Conservation (phyloP, 2,329 filamentous ascomycete species). For the Alternaria dauci region DNA sequence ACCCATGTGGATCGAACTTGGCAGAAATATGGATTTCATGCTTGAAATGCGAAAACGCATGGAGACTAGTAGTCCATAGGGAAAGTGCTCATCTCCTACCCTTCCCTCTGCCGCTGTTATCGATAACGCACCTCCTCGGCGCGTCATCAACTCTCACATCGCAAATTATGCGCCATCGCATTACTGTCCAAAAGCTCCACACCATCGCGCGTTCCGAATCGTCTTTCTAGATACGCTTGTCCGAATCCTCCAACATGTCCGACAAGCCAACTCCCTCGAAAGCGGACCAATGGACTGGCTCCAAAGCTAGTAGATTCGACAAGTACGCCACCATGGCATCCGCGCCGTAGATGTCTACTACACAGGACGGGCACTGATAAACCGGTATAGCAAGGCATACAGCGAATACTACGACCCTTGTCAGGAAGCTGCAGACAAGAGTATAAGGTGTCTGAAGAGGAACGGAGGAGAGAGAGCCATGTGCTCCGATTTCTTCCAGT, state of each 20-base stretch:
- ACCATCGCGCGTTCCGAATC: neutral
- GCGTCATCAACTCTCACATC: constrained; percentile 1
- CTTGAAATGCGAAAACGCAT: neutral
- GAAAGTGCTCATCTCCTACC: neutral
- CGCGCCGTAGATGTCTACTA: neutral
- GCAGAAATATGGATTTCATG: neutral
- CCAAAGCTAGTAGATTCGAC: constrained; percentile 51
- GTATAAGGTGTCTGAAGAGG: constrained; percentile 85
- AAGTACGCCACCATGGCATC: constrained; percentile 40
- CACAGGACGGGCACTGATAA: constrained; percentile 17
- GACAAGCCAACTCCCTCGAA: constrained; percentile 24
- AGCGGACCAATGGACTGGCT: constrained; percentile 32
- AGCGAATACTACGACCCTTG: constrained; percentile 96
- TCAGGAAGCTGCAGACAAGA: constrained; percentile 86
- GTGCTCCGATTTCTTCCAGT: constrained; percentile 97
- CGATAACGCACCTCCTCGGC: constrained; percentile 21
- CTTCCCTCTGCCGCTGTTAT: constrained; percentile 12
- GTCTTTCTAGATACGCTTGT: neutral
- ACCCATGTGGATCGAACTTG: neutral
- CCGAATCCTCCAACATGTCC: constrained; percentile 7
- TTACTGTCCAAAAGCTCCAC: neutral
- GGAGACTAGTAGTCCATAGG: neutral
- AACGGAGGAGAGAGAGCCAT: constrained; percentile 88
- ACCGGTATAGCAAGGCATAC: constrained; percentile 73
- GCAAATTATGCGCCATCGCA: neutral